A percentile compares a stretch with the other conserved stretches of the same genome.
These are phyloP conservation scores for Cucumis cinereus DNA, from an alignment of 306 rosid genomes.

Conservation along the genomic window DNA sequence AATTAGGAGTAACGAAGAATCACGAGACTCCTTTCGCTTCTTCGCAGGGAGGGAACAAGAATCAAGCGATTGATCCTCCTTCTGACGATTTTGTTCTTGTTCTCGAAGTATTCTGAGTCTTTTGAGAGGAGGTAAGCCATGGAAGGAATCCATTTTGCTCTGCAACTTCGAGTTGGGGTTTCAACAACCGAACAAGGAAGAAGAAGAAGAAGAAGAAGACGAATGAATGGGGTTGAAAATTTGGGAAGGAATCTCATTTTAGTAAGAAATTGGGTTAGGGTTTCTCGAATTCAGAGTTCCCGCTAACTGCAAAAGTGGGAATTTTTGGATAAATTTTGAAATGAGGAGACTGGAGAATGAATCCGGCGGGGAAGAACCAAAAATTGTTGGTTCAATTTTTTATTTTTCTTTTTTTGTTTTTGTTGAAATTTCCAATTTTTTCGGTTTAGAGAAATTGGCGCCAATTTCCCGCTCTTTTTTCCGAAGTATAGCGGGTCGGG, in stretches of 20 bases:
- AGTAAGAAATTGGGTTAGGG: neutral
- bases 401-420: neutral
- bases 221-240: neutral
- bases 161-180: neutral
- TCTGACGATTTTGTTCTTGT: neutral
- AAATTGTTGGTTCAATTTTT: neutral
- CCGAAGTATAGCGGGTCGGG: neutral
- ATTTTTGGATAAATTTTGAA: neutral
- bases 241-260: neutral
- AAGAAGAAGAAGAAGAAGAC: neutral
- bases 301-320: neutral
- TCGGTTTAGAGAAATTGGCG: neutral
- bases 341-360: neutral
- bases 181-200: neutral
- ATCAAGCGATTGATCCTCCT: neutral
- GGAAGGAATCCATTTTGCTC: slow-evolving; percentile 31
- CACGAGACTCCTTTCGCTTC: slow-evolving; percentile 54
- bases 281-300: neutral
- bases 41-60: slow-evolving; percentile 40
- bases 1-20: neutral
- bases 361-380: neutral
- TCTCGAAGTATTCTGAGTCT: slow-evolving; percentile 48
- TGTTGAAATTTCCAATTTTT: neutral
- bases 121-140: slow-evolving; percentile 56
- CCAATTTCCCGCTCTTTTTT: neutral